A percentile compares a stretch with the other conserved stretches of the same genome.
These are phyloP conservation scores for Ceratocystis albifundus DNA, from an alignment of 2,329 filamentous ascomycete species.

Conservation along the genomic window DNA sequence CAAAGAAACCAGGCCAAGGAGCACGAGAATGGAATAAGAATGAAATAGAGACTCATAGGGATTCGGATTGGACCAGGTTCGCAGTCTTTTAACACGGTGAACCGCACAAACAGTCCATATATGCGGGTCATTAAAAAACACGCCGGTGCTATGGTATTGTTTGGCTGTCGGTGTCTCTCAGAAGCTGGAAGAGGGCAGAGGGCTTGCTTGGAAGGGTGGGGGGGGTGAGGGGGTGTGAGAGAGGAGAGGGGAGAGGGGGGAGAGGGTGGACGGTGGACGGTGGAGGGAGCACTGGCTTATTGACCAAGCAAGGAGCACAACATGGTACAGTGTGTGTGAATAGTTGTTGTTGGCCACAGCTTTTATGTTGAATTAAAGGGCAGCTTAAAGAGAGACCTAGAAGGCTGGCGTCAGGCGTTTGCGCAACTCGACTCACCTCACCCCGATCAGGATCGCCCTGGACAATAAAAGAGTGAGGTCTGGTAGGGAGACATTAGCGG, in stretches of 20 bases:
- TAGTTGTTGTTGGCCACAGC: neutral
- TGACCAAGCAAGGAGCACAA: conserved; percentile 7
- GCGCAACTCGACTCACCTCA: neutral
- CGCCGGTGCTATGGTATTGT: neutral
- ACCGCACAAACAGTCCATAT: neutral
- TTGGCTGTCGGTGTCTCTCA: neutral
- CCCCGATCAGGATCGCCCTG: neutral
- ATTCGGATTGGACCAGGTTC: conserved; percentile 16
- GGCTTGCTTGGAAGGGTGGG: neutral
- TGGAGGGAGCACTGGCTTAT: neutral
- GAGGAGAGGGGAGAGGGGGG: neutral
- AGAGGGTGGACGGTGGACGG: neutral
- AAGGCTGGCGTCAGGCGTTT: conserved; percentile 11
- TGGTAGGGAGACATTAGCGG: neutral
- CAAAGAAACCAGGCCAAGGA: conserved; percentile 16
- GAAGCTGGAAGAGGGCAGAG: neutral
- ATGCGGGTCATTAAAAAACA: neutral
- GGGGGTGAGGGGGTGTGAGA: no score
- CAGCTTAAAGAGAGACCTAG: conserved; percentile 8
- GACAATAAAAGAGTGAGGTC: conserved; percentile 1
- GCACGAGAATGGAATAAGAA: conserved; percentile 22
- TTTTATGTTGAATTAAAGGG: conserved; percentile 5
- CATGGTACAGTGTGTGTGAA: conserved; percentile 1
- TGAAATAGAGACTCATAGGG: conserved; percentile 22
- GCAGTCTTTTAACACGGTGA: neutral